These are phyloP conservation scores for Metschnikowia corniflorae DNA, from an alignment of 805 yeast genomes.

Conservation along the genomic window DNA sequence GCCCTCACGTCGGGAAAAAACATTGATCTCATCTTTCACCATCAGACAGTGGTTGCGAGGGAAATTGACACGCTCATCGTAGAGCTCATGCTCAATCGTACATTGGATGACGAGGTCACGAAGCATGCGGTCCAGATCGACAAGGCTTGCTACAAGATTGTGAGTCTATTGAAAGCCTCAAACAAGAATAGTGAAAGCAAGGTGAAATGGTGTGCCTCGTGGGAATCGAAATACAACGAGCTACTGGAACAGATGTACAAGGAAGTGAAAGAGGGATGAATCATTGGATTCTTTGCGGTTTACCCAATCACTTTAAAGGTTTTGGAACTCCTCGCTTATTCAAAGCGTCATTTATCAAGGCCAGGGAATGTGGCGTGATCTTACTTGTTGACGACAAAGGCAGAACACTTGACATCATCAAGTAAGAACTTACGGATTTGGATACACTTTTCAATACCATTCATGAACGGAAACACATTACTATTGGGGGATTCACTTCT, in stretches of 20 bases:
- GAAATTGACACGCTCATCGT: conserved; percentile 58
- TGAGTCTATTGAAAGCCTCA: conserved; percentile 40
- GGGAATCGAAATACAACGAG: conserved; percentile 45
- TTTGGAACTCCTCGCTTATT: no score
- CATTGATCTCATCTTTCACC: conserved; percentile 45
- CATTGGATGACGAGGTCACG: conserved; percentile 35
- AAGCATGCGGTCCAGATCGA: conserved; percentile 23
- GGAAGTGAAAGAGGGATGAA: background rate
- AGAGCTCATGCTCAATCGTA: conserved; percentile 48
- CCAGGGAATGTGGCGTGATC: no score
- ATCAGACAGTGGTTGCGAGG: conserved; percentile 42
- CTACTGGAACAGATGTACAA: conserved; percentile 18
- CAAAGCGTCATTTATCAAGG: no score
- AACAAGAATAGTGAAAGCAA: conserved; percentile 51
- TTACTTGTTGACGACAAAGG: no score
- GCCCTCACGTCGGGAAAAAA: conserved; percentile 36
- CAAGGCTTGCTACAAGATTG: conserved; percentile 27
- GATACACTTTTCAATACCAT: no score
- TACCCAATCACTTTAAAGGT: background rate
- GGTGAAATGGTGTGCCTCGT: conserved; percentile 54
- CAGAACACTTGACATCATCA: no score
- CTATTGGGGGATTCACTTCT: no score
- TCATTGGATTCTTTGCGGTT: background rate
- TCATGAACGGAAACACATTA: no score
- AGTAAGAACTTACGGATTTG: no score